A percentile compares a stretch with the other conserved stretches of the same genome.
phyloP scores from a whole-genome alignment of 2,329 filamentous ascomycete genomes.

The Xylaria digitata region DNA sequence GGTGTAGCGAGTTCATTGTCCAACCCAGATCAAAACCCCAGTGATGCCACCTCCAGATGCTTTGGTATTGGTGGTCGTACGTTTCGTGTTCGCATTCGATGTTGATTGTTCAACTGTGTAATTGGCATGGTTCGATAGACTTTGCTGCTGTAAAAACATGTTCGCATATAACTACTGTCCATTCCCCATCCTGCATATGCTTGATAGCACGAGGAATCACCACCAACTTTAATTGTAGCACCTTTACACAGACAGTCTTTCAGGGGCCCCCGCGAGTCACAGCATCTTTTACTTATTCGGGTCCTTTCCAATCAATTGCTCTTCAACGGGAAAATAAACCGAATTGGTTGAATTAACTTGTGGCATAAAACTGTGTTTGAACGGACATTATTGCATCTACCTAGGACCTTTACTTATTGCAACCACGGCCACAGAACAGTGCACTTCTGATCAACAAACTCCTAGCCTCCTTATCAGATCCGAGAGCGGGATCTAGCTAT shows the following conservation, averaged over 20 bases:
- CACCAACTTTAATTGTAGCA: constrained; percentile 22
- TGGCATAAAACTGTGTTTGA: neutral
- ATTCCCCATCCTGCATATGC: neutral
- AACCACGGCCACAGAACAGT: neutral
- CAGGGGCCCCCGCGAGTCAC: constrained; percentile 32
- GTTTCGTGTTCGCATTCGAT: constrained; percentile 35
- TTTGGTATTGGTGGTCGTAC: constrained; percentile 20
- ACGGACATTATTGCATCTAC: neutral
- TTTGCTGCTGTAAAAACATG: neutral
- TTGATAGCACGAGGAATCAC: constrained; percentile 9
- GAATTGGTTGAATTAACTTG: too few relatives aligned
- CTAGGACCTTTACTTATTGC: neutral
- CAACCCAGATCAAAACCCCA: constrained; percentile 3
- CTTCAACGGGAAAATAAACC: constrained; percentile 2
- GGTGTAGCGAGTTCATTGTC: constrained; percentile 7
- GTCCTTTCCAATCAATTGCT: too few relatives aligned
- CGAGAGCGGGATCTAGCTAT: constrained; percentile 10
- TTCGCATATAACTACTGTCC: constrained; percentile 16
- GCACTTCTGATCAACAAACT: neutral
- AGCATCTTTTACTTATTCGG: neutral
- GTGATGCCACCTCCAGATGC: constrained; percentile 31
- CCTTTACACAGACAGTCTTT: constrained; percentile 38
- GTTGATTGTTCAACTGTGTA: neutral
- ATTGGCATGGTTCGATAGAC: constrained; percentile 21
- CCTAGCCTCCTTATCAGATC: constrained; percentile 27